Evolutionary conservation across 2,329 filamentous ascomycete genomes (phyloP).

Genomic region (Nothophaeocryptopus gaeumannii): DNA sequence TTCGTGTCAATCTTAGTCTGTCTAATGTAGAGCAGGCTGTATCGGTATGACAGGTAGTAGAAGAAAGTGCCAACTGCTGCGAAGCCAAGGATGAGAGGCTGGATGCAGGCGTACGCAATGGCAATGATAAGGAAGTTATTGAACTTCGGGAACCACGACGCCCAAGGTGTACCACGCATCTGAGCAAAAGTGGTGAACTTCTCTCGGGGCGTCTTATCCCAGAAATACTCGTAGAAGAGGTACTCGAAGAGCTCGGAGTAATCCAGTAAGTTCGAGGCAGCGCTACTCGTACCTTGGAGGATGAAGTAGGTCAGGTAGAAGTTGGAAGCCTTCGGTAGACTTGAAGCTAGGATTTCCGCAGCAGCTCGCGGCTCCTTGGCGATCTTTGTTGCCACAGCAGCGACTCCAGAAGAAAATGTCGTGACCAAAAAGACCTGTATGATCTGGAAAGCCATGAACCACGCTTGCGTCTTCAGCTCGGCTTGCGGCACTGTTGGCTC

Average conservation of each 20-base stretch:
- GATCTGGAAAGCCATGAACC: conserved; percentile 43
- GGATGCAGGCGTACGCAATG: conserved; percentile 49
- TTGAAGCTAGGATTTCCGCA: conserved; percentile 35
- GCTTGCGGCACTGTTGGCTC: conserved; percentile 44
- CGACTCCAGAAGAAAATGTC: conserved; percentile 39
- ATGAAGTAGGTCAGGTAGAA: conserved; percentile 44
- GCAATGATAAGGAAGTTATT: conserved; percentile 45
- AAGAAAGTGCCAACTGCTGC: conserved; percentile 44
- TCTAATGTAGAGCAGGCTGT: conserved; percentile 49
- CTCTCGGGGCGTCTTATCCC: conserved; percentile 46
- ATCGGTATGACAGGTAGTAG: conserved; percentile 49
- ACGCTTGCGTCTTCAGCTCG: conserved; percentile 41
- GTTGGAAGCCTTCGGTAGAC: conserved; percentile 40
- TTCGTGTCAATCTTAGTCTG: conserved; percentile 50
- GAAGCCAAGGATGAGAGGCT: conserved; percentile 49
- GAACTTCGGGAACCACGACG: conserved; percentile 48
- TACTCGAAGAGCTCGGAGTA: conserved; percentile 35
- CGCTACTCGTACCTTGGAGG: conserved; percentile 35
- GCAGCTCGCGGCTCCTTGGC: conserved; percentile 33
- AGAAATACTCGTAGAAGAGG: conserved; percentile 33
- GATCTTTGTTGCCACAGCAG: conserved; percentile 34
- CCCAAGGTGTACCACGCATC: conserved; percentile 45
- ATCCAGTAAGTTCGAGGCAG: conserved; percentile 33
- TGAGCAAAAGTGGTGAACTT: conserved; percentile 45
- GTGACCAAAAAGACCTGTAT: conserved; percentile 44